Percentiles rank a stretch among this genome's conserved stretches.
These are phyloP conservation scores for Cercospora zeae-maydis DNA, from an alignment of 2,329 filamentous ascomycete species.

Conservation along the genomic window DNA sequence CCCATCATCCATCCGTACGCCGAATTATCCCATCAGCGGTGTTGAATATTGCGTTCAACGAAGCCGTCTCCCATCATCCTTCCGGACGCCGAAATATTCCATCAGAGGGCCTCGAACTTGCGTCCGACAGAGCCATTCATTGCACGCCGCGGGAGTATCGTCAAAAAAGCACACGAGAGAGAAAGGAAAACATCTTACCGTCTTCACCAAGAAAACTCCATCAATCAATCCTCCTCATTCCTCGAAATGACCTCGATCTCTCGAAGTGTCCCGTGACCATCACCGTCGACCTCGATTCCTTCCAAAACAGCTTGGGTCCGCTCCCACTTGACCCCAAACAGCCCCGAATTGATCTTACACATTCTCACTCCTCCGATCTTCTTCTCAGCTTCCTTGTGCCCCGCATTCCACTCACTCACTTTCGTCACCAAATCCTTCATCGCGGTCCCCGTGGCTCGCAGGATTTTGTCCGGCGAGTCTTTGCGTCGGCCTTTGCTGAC, in stretches of 20 bases:
- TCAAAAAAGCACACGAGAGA: not conserved
- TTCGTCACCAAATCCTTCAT: constrained; percentile 48
- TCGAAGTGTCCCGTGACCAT: constrained; percentile 19
- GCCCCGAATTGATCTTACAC: constrained; percentile 51
- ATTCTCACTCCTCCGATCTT: constrained; percentile 24
- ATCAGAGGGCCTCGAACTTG: not conserved
- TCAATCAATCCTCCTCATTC: constrained; percentile 13
- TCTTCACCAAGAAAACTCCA: no score
- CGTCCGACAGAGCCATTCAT: not conserved
- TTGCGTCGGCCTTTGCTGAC: constrained; percentile 45
- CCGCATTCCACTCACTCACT: constrained; percentile 35
- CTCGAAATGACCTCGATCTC: constrained; percentile 24
- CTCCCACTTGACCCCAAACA: constrained; percentile 56
- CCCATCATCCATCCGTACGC: not conserved
- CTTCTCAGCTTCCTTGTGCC: not conserved
- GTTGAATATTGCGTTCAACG: not conserved
- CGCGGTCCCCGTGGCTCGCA: constrained; percentile 49
- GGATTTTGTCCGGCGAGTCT: constrained; percentile 44
- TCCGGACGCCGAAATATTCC: not conserved
- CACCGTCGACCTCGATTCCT: constrained; percentile 32
- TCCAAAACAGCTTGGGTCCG: constrained; percentile 47
- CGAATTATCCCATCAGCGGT: not conserved
- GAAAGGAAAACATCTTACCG: not conserved
- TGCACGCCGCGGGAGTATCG: not conserved
- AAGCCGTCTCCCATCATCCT: not conserved